Evolutionary conservation across 192 early-diverging fungal species (phyloP).

Genomic region (Backusella tarrabulga): DNA sequence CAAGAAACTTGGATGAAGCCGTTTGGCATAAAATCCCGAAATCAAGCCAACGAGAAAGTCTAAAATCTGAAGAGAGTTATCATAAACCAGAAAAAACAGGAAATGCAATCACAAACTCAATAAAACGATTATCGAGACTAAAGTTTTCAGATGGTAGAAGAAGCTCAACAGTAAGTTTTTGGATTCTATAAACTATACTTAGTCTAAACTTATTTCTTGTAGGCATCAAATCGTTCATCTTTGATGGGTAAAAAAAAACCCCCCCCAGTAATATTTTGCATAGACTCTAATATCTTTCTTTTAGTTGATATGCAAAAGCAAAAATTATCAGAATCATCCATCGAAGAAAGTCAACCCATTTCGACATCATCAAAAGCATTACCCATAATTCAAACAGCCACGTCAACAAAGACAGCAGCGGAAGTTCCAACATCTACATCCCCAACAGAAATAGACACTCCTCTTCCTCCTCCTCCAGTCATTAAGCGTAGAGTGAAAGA

Average conservation of each 20-base stretch:
- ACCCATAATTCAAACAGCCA: not conserved
- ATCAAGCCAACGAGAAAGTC: not conserved
- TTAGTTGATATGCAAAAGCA: slow-evolving; percentile 2
- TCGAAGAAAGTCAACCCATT: not conserved
- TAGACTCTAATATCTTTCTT: not conserved
- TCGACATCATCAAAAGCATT: not conserved
- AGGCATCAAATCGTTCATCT: slow-evolving; percentile 9
- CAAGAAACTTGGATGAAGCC: slow-evolving; percentile 13
- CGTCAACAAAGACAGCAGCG: not conserved
- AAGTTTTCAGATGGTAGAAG: slow-evolving; percentile 13
- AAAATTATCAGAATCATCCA: not conserved
- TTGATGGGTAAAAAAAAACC: not conserved
- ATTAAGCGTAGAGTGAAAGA: slow-evolving; percentile 25
- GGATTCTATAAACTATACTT: not conserved
- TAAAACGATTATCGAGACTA: slow-evolving; percentile 6
- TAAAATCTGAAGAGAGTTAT: not conserved
- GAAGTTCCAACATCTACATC: not conserved
- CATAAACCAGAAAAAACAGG: slow-evolving; percentile 1
- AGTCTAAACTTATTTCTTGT: too few relatives aligned
- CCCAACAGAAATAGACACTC: not conserved
- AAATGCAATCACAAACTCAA: slow-evolving; percentile 10
- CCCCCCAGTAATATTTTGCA: not conserved
- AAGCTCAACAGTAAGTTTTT: slow-evolving; percentile 1
- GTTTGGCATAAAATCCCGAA: slow-evolving; percentile 37
- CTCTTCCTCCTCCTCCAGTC: slow-evolving; percentile 10